phyloP scores from a whole-genome alignment of 2,329 filamentous ascomycete genomes.

The Berkeleyomyces rouxiae region DNA sequence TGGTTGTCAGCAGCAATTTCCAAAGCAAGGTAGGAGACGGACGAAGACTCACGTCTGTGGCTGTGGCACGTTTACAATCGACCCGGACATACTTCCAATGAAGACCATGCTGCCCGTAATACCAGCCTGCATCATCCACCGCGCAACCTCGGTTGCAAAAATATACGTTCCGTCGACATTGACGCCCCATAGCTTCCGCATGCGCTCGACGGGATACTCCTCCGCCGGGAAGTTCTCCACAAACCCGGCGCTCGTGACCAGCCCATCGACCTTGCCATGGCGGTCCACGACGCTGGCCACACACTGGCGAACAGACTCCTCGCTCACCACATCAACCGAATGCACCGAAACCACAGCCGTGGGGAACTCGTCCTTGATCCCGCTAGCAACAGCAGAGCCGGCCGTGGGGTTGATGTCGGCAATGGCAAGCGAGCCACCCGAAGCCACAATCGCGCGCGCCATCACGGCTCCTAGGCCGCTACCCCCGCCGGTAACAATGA shows the following conservation, averaged over 20 bases:
- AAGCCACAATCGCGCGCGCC: conserved; percentile 78
- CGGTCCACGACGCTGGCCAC: conserved; percentile 26
- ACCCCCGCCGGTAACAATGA: conserved; percentile 78
- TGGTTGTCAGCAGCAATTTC: neutral
- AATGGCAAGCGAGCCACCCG: conserved; percentile 76
- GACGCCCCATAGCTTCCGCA: conserved; percentile 86
- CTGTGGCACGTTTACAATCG: conserved; percentile 90
- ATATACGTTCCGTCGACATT: conserved; percentile 88
- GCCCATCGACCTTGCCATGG: conserved; percentile 74
- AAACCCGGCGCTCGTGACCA: conserved; percentile 93
- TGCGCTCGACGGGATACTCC: conserved; percentile 75
- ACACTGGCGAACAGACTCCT: neutral
- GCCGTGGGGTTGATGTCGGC: conserved; percentile 62
- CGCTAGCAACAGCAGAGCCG: neutral
- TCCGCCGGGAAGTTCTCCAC: conserved; percentile 91
- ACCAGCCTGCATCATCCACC: conserved; percentile 74
- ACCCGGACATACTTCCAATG: conserved; percentile 87
- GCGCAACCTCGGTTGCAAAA: conserved; percentile 68
- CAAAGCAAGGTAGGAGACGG: too few species aligned
- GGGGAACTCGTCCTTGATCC: neutral
- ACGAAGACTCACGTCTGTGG: conserved; percentile 49
- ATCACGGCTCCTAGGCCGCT: conserved; percentile 81
- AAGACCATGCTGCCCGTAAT: conserved; percentile 74
- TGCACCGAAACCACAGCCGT: conserved; percentile 54
- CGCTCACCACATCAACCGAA: conserved; percentile 30